Conservation (phyloP, 1,284 basidiomycete genomes). For the Wolfiporia cocos region DNA sequence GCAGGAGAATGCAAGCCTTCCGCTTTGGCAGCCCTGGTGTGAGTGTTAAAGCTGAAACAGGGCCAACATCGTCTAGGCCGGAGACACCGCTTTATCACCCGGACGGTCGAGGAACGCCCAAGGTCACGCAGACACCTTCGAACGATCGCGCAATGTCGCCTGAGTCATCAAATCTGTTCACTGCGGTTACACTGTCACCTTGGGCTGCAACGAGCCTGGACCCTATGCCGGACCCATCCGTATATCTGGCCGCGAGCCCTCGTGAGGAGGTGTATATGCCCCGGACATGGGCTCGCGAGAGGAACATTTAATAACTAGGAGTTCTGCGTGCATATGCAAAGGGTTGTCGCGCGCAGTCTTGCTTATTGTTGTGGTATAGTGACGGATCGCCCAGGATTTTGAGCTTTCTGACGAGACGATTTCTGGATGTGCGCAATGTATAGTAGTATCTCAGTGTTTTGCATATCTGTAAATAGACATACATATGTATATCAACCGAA, state of each 20-base stretch:
- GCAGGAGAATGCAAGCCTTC: constrained; percentile 43
- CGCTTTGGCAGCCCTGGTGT: constrained; percentile 17
- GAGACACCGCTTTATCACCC: constrained; percentile 10
- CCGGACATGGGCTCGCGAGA: constrained; percentile 15
- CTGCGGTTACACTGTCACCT: constrained; percentile 19
- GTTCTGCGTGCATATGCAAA: too few species aligned
- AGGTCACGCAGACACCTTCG: constrained; percentile 9
- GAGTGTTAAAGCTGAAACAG: constrained; percentile 4
- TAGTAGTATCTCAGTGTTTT: too few species aligned
- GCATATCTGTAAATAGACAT: too few species aligned
- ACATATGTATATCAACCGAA: too few species aligned
- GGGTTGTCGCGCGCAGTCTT: too few species aligned
- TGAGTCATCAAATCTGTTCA: constrained; percentile 15
- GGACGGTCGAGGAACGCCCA: constrained; percentile 10
- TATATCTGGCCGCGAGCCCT: constrained; percentile 15
- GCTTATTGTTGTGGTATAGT: too few species aligned
- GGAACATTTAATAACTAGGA: too few species aligned
- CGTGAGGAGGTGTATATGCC: constrained; percentile 18
- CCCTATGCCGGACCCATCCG: constrained; percentile 5
- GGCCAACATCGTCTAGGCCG: constrained; percentile 8
- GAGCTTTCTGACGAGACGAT: too few species aligned
- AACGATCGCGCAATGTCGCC: constrained; percentile 12
- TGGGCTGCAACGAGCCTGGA: constrained; percentile 21
- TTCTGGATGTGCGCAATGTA: too few species aligned
- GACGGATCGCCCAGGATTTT: too few species aligned